Evolutionary conservation across 2,329 filamentous ascomycete species (phyloP), one percentile per base, ranked within the genome.

Genomic region (Leptographium procerum): DNA sequence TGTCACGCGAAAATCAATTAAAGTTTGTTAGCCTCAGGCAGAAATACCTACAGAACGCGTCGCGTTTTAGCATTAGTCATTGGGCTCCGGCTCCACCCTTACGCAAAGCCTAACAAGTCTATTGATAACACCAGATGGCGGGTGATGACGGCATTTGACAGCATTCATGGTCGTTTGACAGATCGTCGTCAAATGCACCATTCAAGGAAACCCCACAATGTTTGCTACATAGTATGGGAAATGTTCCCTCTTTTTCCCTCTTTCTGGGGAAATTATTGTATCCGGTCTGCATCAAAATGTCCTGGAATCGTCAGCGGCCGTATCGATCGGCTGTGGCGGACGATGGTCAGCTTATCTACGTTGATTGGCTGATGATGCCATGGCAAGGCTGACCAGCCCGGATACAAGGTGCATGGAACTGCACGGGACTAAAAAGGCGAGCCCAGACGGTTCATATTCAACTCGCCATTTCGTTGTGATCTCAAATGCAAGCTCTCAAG

Each of bases 1-100:
- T 22, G 55, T 28, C 40, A 33, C 55, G 55, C 55, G 55, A 57
- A 51, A 40, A 51, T 56, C 55, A 56, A 56, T 56, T 56, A 56
- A 56, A 36, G 14, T n/a, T 48, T 48, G 19, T 47, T 28, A n/a
- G 33, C 50, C 53, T 55, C 26, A 55, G 53, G 53, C 53, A 55
- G 8, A 28, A 14, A 26, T 36, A 16, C 13, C 24, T 16, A 19
- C 6, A 26, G 26, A 28, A 3, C 52, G 52, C 52, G 52, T 55
- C 53, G 53, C 53, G 53, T 33, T 34, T 16, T 1, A 22, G 6
- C 8, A 9, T 40, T 53, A 36, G 26, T 31, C 28, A 14, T 10
- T n/a, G 11, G 14, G 10, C n/a, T 16, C 7, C 40, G n/a, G 14
- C 45, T n/a, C 45, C 22, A 24, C n/a, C n/a, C n/a, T n/a, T n/a